Evolutionary conservation across 805 yeast species (phyloP).

Genomic region (Starmerella roubikii): DNA sequence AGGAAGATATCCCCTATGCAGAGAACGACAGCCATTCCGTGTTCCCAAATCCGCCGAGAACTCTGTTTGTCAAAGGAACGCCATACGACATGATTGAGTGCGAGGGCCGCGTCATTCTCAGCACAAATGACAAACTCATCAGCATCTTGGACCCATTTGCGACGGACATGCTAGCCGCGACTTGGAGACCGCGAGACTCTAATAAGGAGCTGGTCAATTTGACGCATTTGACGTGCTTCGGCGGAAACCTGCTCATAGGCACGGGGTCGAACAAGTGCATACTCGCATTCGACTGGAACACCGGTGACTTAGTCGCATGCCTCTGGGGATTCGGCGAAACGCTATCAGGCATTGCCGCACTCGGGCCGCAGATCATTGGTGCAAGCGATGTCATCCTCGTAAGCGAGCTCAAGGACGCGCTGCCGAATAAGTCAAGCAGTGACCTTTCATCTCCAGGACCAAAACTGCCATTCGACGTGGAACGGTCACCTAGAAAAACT

Average conservation of each 20-base stretch:
- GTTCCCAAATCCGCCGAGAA: constrained; percentile 29
- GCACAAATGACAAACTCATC: constrained; percentile 18
- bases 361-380: constrained; percentile 6
- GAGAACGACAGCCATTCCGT: constrained; percentile 18
- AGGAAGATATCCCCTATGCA: constrained; percentile 1
- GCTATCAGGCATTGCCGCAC: constrained; percentile 31
- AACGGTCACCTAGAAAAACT: not conserved
- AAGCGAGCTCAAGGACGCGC: not conserved
- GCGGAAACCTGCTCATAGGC: constrained; percentile 19
- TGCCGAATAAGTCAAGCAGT: not conserved
- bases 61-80: constrained; percentile 38
- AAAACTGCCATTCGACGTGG: not conserved
- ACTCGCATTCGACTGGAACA: constrained; percentile 33
- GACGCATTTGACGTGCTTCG: constrained; percentile 3
- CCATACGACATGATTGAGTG: constrained; percentile 32
- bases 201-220: constrained; percentile 14
- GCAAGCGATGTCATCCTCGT: constrained; percentile 15
- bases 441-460: not conserved
- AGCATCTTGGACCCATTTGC: constrained; percentile 9
- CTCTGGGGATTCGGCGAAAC: constrained; percentile 52
- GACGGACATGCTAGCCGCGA: constrained; percentile 3
- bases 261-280: constrained; percentile 44
- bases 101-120: constrained; percentile 2
- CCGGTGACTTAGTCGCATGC: constrained; percentile 36
- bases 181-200: constrained; percentile 14